Base-by-base conservation (phyloP, 2,329 filamentous ascomycete species). In the Nakataea oryzae region DNA sequence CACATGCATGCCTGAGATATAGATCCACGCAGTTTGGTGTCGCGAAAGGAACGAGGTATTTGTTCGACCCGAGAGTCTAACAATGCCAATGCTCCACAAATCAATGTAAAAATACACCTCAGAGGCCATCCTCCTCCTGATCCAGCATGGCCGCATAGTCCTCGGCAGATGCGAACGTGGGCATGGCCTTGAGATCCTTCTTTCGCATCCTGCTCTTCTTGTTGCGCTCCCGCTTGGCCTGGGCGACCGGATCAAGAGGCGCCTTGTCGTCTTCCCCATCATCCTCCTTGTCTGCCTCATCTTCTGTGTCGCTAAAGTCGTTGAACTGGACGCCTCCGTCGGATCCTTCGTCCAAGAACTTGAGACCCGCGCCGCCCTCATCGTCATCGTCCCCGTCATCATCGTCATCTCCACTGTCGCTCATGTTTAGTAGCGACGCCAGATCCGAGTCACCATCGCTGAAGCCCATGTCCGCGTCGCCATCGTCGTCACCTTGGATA, bases 111-210 rank as follows among this genome's bases (percentile, higher is more conserved):
- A 17, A 50, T 50, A 3, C 7, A 50, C 2, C 21, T 50, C 21
- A 50, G 26, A 58, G n/a, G 14, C 21, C 75, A 24, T 86, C 86
- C 65, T 86, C 86, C 60, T 95, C 90, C 66, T 85, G 83, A 4
- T 81, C 90, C 72, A 96, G 75, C 76, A 96, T 81, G 69, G 89
- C 89, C 21, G 92, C 93, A 74, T 97, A 99, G 73, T 97, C 95
- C 62, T 97, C 95, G 34, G 83, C 89, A 34, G 91, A 96, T 26
- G 96, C 95, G 78, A 99, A 99, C 47, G 86, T 96, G 8, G 95
- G 95, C 68, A 99, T 79, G 66, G 86, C 86, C 82, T 92, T 96
- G 74, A 97, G 80, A 78, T 91, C 91, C 81, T 88, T 91, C 77
- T 84, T 87, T 77, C 89, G 90, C 72, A 85, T 82, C 68, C 80